A percentile compares a stretch with the other conserved stretches of the same genome.
These are phyloP conservation scores for Cyberlindnera euphorbiiphila DNA, from an alignment of 805 yeast genomes.

Conservation along the genomic window DNA sequence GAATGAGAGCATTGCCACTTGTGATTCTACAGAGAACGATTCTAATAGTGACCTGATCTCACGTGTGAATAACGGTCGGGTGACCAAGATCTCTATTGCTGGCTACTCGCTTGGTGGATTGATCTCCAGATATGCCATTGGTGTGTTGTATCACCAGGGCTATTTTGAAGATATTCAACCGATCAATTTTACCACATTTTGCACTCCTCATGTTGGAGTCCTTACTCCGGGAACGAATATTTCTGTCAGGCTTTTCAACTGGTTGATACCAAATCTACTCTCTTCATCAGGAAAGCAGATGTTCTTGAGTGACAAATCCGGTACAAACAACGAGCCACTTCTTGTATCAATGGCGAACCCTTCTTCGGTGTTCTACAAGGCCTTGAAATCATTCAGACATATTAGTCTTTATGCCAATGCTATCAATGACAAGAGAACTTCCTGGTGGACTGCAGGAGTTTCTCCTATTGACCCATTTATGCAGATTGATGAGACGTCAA, in stretches of 20 bases:
- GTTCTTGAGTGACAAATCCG: conserved; percentile 50
- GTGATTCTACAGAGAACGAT: conserved; percentile 5
- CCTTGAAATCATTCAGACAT: conserved; percentile 48
- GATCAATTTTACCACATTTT: conserved; percentile 55
- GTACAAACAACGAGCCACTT: conserved; percentile 42
- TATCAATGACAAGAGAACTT: conserved; percentile 73
- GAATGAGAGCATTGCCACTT: conserved; percentile 14
- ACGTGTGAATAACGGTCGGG: conserved; percentile 31
- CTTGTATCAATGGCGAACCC: conserved; percentile 63
- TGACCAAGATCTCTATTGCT: conserved; percentile 64
- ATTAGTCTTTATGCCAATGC: conserved; percentile 68
- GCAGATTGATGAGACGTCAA: conserved; percentile 39
- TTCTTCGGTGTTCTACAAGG: conserved; percentile 54
- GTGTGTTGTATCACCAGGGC: conserved; percentile 53
- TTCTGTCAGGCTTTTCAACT: conserved; percentile 54
- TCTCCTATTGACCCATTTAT: conserved; percentile 57
- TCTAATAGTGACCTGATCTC: no score
- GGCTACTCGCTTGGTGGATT: conserved; percentile 89
- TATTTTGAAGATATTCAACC: conserved; percentile 54
- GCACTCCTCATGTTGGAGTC: conserved; percentile 69
- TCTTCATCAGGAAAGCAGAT: conserved; percentile 74
- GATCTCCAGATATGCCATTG: conserved; percentile 73
- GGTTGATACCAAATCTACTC: conserved; percentile 57
- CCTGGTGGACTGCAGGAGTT: conserved; percentile 81
- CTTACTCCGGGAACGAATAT: conserved; percentile 54